These are phyloP conservation scores for Pichia sp. DNA, from an alignment of 1,139 yeast species.

Conservation along the genomic window DNA sequence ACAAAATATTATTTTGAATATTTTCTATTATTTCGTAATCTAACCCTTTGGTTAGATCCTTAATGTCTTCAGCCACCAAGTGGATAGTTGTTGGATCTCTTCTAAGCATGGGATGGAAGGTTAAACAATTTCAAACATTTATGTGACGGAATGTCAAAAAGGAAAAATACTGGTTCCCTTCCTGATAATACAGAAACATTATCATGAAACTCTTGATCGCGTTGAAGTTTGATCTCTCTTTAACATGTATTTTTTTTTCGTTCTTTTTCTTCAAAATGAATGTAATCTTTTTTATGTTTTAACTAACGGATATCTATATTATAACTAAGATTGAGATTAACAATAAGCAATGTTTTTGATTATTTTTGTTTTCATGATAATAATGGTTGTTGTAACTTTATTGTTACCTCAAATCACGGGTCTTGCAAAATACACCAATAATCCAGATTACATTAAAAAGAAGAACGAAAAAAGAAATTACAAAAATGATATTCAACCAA, in stretches of 20 bases:
- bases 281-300: too few species aligned
- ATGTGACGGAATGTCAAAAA: too few species aligned
- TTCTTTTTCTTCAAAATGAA: too few species aligned
- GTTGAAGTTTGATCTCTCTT: too few species aligned
- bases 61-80: conserved; percentile 31
- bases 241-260: too few species aligned
- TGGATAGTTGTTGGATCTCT: conserved; percentile 32
- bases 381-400: conserved; percentile 30
- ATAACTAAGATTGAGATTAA: background rate
- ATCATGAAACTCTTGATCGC: too few species aligned
- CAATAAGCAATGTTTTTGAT: conserved; percentile 10
- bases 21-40: background rate
- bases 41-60: conserved; percentile 21
- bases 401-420: conserved; percentile 35
- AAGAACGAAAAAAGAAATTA: conserved; percentile 10
- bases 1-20: background rate
- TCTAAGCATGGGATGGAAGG: conserved; percentile 28
- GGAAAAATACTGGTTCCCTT: too few species aligned
- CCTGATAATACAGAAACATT: too few species aligned
- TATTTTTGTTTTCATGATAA: conserved; percentile 25
- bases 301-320: too few species aligned
- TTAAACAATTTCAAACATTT: too few species aligned
- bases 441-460: conserved; percentile 24
- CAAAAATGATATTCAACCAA: background rate
- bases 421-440: conserved; percentile 30